A percentile compares a stretch with the other conserved stretches of the same genome.
phyloP scores from a whole-genome alignment of 306 rosid genomes.

The Acacia confusa region DNA sequence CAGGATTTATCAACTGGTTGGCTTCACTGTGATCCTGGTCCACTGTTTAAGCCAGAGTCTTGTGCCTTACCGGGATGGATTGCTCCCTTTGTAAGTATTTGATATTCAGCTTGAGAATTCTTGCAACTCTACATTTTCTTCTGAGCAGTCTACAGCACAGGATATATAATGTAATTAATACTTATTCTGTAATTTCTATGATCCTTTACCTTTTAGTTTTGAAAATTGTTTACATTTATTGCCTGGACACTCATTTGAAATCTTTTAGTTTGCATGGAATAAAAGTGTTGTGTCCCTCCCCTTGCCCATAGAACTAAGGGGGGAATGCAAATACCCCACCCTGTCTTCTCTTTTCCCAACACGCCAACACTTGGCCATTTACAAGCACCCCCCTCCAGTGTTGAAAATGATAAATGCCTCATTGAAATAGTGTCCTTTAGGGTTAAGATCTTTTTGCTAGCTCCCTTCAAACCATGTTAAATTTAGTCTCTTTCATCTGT shows the following conservation, averaged over 20 bases:
- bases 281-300: neutral
- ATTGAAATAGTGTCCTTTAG: neutral
- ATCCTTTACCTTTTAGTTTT: neutral
- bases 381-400: neutral
- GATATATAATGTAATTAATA: neutral
- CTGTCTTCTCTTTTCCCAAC: neutral
- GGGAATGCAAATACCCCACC: neutral
- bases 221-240: neutral
- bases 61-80: slow-evolving; percentile 66
- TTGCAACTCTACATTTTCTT: neutral
- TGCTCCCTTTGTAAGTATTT: slow-evolving; percentile 66
- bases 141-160: slow-evolving; percentile 2
- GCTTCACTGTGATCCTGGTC: slow-evolving; percentile 96
- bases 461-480: neutral
- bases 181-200: neutral
- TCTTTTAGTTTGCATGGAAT: neutral
- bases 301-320: neutral
- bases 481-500: neutral
- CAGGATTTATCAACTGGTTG: slow-evolving; percentile 95
- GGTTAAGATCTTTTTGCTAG: neutral
- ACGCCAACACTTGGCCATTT: neutral
- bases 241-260: neutral
- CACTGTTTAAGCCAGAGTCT: slow-evolving; percentile 79
- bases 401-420: neutral
- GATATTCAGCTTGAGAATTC: slow-evolving; percentile 26